Percentiles rank a stretch among this genome's conserved stretches.
Evolutionary conservation across 306 rosid species (phyloP).

Genomic region (Malus orientalis): DNA sequence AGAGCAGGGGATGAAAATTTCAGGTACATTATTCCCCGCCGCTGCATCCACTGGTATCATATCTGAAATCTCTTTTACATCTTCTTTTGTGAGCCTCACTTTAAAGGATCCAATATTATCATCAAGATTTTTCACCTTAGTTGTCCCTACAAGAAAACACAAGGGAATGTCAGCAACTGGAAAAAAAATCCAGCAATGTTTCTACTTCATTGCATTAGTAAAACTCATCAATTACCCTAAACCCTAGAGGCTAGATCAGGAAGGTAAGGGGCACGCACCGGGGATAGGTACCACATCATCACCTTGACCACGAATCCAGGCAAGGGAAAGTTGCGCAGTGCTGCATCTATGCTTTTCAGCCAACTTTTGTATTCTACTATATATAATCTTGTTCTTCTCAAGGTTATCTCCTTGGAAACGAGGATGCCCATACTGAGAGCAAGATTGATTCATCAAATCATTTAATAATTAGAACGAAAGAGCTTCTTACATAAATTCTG

Average conservation of each 20-base stretch:
- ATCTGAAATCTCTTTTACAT: slow-evolving; percentile 12
- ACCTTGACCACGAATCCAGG: slow-evolving; percentile 56
- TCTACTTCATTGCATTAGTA: no score
- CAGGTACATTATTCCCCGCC: background rate
- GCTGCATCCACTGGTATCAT: background rate
- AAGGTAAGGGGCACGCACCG: slow-evolving; percentile 20
- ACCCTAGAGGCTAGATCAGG: background rate
- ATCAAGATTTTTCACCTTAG: slow-evolving; percentile 9
- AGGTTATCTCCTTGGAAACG: slow-evolving; percentile 48
- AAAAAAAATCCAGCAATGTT: background rate
- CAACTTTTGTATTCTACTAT: slow-evolving; percentile 29
- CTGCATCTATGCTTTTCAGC: slow-evolving; percentile 40
- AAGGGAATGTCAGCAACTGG: background rate
- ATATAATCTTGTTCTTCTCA: slow-evolving; percentile 42
- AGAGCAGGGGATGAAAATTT: background rate
- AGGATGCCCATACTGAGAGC: slow-evolving; percentile 34
- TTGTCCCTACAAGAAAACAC: slow-evolving; percentile 12
- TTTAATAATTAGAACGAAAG: background rate
- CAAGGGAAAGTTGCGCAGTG: slow-evolving; percentile 52
- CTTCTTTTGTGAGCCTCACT: slow-evolving; percentile 7
- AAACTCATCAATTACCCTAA: no score
- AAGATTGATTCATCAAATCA: background rate
- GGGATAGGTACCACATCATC: slow-evolving; percentile 61
- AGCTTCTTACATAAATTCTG: background rate
- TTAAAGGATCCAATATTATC: slow-evolving; percentile 5